Evolutionary conservation across 1,284 basidiomycete genomes (phyloP), one percentile per base, ranked within the genome.

Genomic region (Xerocomus amazonicus): DNA sequence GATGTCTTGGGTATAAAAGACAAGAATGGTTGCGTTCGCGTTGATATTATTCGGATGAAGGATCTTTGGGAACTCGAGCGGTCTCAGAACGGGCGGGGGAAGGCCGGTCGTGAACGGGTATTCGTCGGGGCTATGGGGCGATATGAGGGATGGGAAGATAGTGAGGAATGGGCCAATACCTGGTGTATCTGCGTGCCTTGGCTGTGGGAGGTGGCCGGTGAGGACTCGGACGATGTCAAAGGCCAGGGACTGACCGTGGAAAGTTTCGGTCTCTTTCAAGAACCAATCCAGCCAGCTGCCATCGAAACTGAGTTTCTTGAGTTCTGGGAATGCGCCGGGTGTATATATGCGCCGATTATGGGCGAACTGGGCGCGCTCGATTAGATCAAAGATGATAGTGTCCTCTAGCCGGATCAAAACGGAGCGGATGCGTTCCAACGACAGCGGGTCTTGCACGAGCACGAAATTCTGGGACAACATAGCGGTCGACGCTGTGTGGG

Each of bases 281-380:
- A 99, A 94, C 97, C 97, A 99, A 51, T 96, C 90, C 1, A 99
- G 76, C 93, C 94, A 98, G 53, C 84, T 90, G 2, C 92, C 92
- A 3, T 81, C 66, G 69, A 92, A 95, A 1, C 83, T 83, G 34
- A 81, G 65, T 29, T 85, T 77, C 44, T 76, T 77, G 33, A 91
- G 76, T 67, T 95, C 87, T 42, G 84, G 73, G 70, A 98, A 92
- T 2, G 80, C 87, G 12, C 85, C 87, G 3, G 78, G 76, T 50
- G 85, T 73, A 73, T 99, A 99, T 58, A 97, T 96, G 51, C 78
- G 80, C n/a, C 87, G 83, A 65, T 99, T 98, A 67, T 91, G 87
- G 0, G 92, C 92, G 63, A 97, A 99, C 67, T 99, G 96, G 0
- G 94, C 95, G 26, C 97, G 84, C 69, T 99, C 97, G 62, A 99